These are phyloP conservation scores for Pseudoscleropodium purum DNA, from an alignment of 225 moss, liverwort and hornwort species.

Conservation along the genomic window DNA sequence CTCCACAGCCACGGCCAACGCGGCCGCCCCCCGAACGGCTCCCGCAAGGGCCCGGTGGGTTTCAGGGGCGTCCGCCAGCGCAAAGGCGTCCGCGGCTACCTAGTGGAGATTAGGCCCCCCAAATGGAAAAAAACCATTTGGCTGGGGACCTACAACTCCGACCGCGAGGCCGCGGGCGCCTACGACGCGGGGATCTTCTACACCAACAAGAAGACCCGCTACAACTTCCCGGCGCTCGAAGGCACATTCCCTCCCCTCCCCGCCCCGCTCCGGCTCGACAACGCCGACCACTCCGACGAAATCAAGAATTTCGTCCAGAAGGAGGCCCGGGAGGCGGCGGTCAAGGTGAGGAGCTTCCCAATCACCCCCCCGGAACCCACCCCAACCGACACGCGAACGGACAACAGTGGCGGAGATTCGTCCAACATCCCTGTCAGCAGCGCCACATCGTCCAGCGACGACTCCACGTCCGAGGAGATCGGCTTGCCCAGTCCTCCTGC, in stretches of 20 bases:
- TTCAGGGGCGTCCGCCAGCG: slow-evolving; percentile 46
- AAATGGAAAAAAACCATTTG: slow-evolving; percentile 40
- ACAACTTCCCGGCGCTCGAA: not conserved
- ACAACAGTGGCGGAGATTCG: not conserved
- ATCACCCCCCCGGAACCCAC: not conserved
- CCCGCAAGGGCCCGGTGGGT: not conserved
- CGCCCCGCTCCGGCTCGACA: not conserved
- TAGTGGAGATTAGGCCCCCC: slow-evolving; percentile 26
- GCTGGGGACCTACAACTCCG: slow-evolving; percentile 37
- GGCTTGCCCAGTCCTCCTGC: not conserved
- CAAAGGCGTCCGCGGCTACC: slow-evolving; percentile 20
- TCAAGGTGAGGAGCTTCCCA: not conserved
- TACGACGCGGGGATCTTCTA: slow-evolving; percentile 44
- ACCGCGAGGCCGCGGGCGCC: slow-evolving; percentile 23
- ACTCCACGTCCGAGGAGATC: not conserved
- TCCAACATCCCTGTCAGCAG: not conserved
- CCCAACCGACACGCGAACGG: not conserved
- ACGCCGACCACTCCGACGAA: not conserved
- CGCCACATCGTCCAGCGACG: not conserved
- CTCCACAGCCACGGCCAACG: not conserved
- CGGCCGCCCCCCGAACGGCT: slow-evolving; percentile 26
- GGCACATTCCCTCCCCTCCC: slow-evolving; percentile 14
- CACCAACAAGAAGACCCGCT: slow-evolving; percentile 32
- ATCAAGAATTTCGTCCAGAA: slow-evolving; percentile 34
- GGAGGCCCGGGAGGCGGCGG: slow-evolving; percentile 13